These are phyloP conservation scores for Paspalum vaginatum DNA, from an alignment of 176 grass and related monocot species.

Conservation along the genomic window DNA sequence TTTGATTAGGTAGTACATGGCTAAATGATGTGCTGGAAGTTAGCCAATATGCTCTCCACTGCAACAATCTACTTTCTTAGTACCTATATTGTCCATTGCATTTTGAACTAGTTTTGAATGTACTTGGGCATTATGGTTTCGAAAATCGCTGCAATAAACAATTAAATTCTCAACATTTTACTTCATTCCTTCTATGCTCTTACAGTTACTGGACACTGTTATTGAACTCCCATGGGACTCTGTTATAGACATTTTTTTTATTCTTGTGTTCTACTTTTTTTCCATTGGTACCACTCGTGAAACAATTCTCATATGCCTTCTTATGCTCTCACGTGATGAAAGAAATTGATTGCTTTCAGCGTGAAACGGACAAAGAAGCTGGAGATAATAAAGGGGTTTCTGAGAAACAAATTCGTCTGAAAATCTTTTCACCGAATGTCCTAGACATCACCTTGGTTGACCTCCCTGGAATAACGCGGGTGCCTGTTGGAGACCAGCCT, in stretches of 20 bases:
- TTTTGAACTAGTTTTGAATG: background rate
- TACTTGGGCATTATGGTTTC: background rate
- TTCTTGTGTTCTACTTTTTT: background rate
- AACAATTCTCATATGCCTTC: slow-evolving; percentile 19
- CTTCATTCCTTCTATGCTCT: slow-evolving; percentile 10
- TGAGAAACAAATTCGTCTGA: slow-evolving; percentile 88
- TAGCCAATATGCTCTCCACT: background rate
- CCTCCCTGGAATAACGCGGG: slow-evolving; percentile 90
- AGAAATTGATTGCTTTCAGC: slow-evolving; percentile 50
- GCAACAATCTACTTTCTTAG: background rate
- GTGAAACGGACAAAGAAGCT: slow-evolving; percentile 89
- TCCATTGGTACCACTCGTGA: slow-evolving; percentile 4
- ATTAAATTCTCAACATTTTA: slow-evolving; percentile 12
- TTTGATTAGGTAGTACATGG: background rate
- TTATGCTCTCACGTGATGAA: slow-evolving; percentile 36
- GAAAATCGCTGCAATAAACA: background rate
- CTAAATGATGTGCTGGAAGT: background rate
- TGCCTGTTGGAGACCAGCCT: slow-evolving; percentile 92
- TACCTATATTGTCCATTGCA: background rate
- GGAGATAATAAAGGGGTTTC: slow-evolving; percentile 85
- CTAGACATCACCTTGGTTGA: slow-evolving; percentile 96
- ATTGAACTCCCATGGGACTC: background rate
- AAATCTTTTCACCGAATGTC: slow-evolving; percentile 91
- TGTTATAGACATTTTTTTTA: background rate
- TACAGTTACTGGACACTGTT: background rate